Evolutionary conservation across 305 asterid genomes (phyloP).

Genomic region (Plantago rigida): DNA sequence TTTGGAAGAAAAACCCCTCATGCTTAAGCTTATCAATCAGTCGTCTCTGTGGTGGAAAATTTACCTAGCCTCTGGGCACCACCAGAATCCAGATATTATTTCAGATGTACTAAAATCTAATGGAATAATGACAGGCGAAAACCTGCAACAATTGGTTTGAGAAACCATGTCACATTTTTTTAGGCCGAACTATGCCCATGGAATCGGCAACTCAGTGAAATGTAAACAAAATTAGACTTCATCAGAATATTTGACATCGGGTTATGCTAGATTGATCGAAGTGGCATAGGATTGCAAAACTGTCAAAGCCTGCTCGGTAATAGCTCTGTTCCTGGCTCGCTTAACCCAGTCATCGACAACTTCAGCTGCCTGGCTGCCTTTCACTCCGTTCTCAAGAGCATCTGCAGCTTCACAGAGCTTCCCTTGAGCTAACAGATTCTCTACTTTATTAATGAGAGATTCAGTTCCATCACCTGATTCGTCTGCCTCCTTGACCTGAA

Average conservation of each 20-base stretch:
- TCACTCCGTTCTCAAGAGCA: conserved; percentile 64
- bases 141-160: conserved; percentile 16
- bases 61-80: conserved; percentile 1
- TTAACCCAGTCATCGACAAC: conserved; percentile 61
- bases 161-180: conserved; percentile 12
- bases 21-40: not conserved
- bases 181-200: conserved; percentile 5
- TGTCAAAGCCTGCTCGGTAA: conserved; percentile 72
- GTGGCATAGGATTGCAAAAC: conserved; percentile 72
- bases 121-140: conserved; percentile 23
- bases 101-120: conserved; percentile 17
- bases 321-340: conserved; percentile 67
- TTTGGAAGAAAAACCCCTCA: not conserved
- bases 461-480: conserved; percentile 75
- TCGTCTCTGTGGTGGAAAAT: not conserved
- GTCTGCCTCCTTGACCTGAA: conserved; percentile 63
- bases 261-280: conserved; percentile 53
- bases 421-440: conserved; percentile 64
- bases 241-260: not conserved
- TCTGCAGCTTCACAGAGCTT: conserved; percentile 79
- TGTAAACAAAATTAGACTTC: conserved; percentile 21
- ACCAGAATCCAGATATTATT: conserved; percentile 16
- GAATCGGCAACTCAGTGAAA: conserved; percentile 7
- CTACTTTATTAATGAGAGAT: conserved; percentile 69
- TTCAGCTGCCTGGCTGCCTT: conserved; percentile 72